Base-by-base conservation (phyloP, 2,329 filamentous ascomycete species). In the Nemania sp. region DNA sequence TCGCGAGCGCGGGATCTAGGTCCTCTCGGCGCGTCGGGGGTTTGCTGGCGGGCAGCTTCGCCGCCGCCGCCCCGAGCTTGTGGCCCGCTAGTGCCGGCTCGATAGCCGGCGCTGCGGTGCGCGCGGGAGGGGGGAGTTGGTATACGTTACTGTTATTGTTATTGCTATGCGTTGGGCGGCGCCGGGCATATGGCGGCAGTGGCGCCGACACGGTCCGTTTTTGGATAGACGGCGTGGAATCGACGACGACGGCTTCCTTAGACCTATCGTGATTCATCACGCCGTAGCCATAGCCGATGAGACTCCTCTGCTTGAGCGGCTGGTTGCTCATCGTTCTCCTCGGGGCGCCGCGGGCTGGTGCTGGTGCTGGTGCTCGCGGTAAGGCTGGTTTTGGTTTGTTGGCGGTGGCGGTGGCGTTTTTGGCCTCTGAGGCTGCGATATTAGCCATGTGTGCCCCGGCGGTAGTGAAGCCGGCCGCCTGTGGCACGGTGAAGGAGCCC, bases 391-490 rank as follows among this genome's bases (percentile, higher is more conserved):
- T n/a, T n/a, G n/a, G n/a, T n/a, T n/a, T n/a, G n/a, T n/a, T 55
- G 15, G 62, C 70, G 5, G 60, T 38, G 32, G 73, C 70, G 22
- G 56, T 24, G 18, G 76, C 72, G 26, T 54, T 66, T 24, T 72
- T 77, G 0, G 74, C 78, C 59, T 79, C 78, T 29, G 81, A 78
- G 0, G 78, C 78, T 27, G 77, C 66, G 20, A 84, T 75, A 8
- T 77, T 79, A 1, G 80, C 79, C 60, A 84, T 85, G 71, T 90
- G 88, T 22, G 85, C 81, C 10, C 85, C 84, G 2, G 89, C 88
- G 10, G 87, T 87, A n/a, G 87, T 88, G 70, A 93, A 92, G 0
- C 87, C 89, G 0, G 83, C 81, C 47, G 66, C 43, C 5, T 72
- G 72, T 5, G 86, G 82, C 61, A 89, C 83, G 0, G 88, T 91